These are phyloP conservation scores for Penicillium diatomitis DNA, from an alignment of 495 filamentous ascomycete genomes.

Conservation along the genomic window DNA sequence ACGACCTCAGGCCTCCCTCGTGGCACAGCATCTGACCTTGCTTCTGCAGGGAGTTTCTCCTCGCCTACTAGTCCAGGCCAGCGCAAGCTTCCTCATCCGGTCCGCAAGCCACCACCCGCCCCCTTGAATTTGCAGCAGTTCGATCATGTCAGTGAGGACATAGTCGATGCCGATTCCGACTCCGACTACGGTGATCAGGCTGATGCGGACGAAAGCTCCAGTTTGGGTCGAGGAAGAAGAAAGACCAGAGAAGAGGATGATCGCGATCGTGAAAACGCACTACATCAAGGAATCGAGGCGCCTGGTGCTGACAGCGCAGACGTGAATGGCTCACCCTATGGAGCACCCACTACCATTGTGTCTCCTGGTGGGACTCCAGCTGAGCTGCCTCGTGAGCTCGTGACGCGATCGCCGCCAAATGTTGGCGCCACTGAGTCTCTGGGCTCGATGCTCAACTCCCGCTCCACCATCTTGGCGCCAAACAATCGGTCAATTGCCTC, in stretches of 20 bases:
- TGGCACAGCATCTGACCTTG: slow-evolving; percentile 7
- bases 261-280: slow-evolving; percentile 57
- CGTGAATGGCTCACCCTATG: slow-evolving; percentile 1
- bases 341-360: slow-evolving; percentile 4
- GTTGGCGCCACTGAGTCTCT: slow-evolving; percentile 23
- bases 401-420: slow-evolving; percentile 20
- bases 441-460: slow-evolving; percentile 28
- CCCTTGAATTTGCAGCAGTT: slow-evolving; percentile 61
- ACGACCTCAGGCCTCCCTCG: not conserved
- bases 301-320: slow-evolving; percentile 57
- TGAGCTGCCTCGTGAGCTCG: slow-evolving; percentile 15
- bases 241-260: slow-evolving; percentile 88
- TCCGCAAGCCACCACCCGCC: slow-evolving; percentile 74
- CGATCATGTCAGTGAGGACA: slow-evolving; percentile 30
- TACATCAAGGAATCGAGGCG: slow-evolving; percentile 54
- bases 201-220: slow-evolving; percentile 52
- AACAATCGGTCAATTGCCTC: slow-evolving; percentile 33
- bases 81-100: slow-evolving; percentile 41
- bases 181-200: slow-evolving; percentile 78
- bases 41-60: slow-evolving; percentile 8
- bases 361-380: slow-evolving; percentile 14
- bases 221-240: slow-evolving; percentile 63
- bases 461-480: slow-evolving; percentile 12
- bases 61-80: slow-evolving; percentile 10
- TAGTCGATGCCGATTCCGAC: slow-evolving; percentile 51